Percentiles rank a stretch among this genome's conserved stretches.
Conservation (phyloP, 768 basidiomycete species). For the Krasilnikovozyma curviuscula region DNA sequence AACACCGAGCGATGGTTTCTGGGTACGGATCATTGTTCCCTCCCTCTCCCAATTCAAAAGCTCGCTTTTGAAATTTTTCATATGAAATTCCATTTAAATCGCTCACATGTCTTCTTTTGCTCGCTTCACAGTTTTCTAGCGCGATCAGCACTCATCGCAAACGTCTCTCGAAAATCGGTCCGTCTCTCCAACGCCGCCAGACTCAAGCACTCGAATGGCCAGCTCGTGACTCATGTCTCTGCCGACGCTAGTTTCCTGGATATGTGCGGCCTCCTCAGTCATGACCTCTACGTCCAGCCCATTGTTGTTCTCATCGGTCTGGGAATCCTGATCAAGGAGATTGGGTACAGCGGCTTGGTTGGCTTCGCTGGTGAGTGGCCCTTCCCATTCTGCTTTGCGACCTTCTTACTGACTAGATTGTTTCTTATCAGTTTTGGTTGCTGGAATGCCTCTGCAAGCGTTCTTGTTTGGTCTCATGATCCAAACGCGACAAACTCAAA, state of each 20-base stretch:
- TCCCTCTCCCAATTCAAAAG: no score
- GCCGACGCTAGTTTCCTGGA: slow-evolving; percentile 44
- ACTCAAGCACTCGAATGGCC: slow-evolving; percentile 40
- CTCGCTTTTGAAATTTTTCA: no score
- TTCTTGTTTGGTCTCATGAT: slow-evolving; percentile 38
- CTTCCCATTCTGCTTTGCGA: background rate
- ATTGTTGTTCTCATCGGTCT: slow-evolving; percentile 38
- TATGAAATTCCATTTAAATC: no score
- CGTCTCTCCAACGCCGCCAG: slow-evolving; percentile 44
- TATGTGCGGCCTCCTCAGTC: slow-evolving; percentile 21
- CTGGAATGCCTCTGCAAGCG: slow-evolving; percentile 43
- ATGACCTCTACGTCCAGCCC: background rate
- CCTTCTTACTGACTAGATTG: background rate
- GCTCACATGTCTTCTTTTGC: no score
- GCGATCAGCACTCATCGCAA: slow-evolving; percentile 24
- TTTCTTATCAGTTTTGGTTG: slow-evolving; percentile 29
- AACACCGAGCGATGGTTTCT: background rate
- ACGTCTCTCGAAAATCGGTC: slow-evolving; percentile 47
- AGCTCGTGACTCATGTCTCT: slow-evolving; percentile 51
- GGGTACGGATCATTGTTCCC: no score
- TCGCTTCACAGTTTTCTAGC: no score
- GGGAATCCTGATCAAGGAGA: slow-evolving; percentile 43
- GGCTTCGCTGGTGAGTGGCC: slow-evolving; percentile 27
- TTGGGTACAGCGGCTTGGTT: slow-evolving; percentile 56
- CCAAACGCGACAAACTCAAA: slow-evolving; percentile 16